Percentiles rank a stretch among this genome's conserved stretches.
Evolutionary conservation across 495 filamentous ascomycete genomes (phyloP).

Genomic region (Penicillium egyptiacum): DNA sequence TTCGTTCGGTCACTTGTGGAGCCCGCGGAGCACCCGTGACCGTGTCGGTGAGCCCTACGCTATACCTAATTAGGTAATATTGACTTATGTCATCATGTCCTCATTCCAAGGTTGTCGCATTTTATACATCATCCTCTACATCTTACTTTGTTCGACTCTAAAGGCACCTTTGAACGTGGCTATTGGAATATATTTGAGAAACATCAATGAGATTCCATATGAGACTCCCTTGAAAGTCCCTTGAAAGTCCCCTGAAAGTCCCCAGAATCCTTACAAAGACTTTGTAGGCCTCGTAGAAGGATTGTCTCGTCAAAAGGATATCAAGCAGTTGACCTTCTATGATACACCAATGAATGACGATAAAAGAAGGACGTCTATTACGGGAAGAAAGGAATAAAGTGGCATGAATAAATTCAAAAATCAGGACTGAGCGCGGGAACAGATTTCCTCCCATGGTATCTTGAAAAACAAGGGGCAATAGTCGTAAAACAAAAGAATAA

Average conservation of each 20-base stretch:
- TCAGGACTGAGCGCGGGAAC: conserved; percentile 16
- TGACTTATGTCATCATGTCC: conserved; percentile 22
- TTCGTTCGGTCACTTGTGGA: conserved; percentile 15
- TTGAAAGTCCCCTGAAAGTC: neutral
- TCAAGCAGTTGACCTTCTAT: neutral
- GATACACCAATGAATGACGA: neutral
- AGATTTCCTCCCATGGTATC: conserved; percentile 33
- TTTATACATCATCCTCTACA: neutral
- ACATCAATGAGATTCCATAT: neutral
- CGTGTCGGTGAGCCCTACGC: conserved; percentile 21
- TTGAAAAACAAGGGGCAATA: conserved; percentile 22
- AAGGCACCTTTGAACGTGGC: neutral
- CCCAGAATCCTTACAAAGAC: neutral
- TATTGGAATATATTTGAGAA: neutral
- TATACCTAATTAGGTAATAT: conserved; percentile 21
- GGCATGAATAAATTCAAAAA: conserved; percentile 9
- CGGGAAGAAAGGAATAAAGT: conserved; percentile 1
- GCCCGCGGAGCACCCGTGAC: conserved; percentile 30
- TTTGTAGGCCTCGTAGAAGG: neutral
- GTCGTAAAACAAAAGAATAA: conserved; percentile 33
- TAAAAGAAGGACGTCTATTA: conserved; percentile 1
- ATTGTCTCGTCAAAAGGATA: too few relatives aligned
- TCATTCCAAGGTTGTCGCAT: conserved; percentile 10
- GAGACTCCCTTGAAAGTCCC: neutral
- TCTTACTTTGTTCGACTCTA: neutral